Conservation (phyloP, 768 basidiomycete species). For the Termitomyces sp. region DNA sequence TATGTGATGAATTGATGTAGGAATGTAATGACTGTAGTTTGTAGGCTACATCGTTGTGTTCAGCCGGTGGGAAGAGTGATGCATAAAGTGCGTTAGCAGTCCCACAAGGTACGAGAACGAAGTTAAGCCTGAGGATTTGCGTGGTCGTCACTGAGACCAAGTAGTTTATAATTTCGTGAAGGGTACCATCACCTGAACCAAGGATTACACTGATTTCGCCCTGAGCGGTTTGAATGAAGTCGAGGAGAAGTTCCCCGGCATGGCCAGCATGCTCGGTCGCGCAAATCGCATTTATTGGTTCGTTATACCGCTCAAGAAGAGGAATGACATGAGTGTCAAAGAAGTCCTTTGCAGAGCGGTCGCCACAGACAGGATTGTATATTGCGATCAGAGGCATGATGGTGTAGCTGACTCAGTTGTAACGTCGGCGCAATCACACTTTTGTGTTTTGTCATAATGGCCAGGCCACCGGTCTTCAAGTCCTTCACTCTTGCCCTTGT, state of each 20-base stretch:
- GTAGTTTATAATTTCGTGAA: slow-evolving; percentile 80
- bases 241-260: slow-evolving; percentile 42
- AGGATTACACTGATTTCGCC: slow-evolving; percentile 46
- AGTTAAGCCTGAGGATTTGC: slow-evolving; percentile 23
- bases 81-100: slow-evolving; percentile 93
- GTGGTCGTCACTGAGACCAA: slow-evolving; percentile 26
- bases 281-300: slow-evolving; percentile 31
- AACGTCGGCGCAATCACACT: neutral
- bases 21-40: slow-evolving; percentile 52
- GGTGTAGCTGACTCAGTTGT: neutral
- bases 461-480: slow-evolving; percentile 34
- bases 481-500: slow-evolving; percentile 84
- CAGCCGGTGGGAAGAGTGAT: slow-evolving; percentile 58
- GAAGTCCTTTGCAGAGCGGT: slow-evolving; percentile 47
- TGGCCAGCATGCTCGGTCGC: slow-evolving; percentile 49
- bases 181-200: slow-evolving; percentile 86
- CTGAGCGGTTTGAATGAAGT: slow-evolving; percentile 29
- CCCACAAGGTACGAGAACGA: slow-evolving; percentile 66
- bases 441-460: neutral
- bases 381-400: slow-evolving; percentile 52
- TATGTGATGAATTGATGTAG: slow-evolving; percentile 32
- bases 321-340: slow-evolving; percentile 61
- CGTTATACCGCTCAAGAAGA: slow-evolving; percentile 39
- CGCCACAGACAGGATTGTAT: slow-evolving; percentile 75
- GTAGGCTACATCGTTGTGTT: slow-evolving; percentile 25